A percentile compares a stretch with the other conserved stretches of the same genome.
These are phyloP conservation scores for Ophiosphaerella narmari DNA, from an alignment of 2,329 filamentous ascomycete species.

Conservation along the genomic window DNA sequence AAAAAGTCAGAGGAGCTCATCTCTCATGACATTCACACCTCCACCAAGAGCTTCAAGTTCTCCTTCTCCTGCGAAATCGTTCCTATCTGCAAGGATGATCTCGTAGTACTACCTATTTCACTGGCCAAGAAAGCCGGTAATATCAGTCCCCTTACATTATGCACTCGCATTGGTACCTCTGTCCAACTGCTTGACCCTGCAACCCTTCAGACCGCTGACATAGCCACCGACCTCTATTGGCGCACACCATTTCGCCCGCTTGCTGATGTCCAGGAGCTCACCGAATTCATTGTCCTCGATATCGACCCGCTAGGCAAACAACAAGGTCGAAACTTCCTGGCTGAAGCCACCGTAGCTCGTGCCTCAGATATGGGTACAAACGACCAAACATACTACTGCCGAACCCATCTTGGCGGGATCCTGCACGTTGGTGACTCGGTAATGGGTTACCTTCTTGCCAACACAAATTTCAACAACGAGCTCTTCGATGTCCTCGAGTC, in stretches of 20 bases:
- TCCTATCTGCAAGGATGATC: conserved; percentile 95
- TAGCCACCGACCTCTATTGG: conserved; percentile 87
- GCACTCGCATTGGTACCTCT: conserved; percentile 84
- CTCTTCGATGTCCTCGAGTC: conserved; percentile 86
- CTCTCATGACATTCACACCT: conserved; percentile 89
- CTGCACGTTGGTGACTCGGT: conserved; percentile 89
- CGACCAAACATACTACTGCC: conserved; percentile 84
- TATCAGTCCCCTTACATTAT: conserved; percentile 83
- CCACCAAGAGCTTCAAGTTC: conserved; percentile 92
- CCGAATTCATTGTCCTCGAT: conserved; percentile 94
- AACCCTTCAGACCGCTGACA: conserved; percentile 87
- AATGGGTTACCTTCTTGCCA: conserved; percentile 89
- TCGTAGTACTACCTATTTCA: conserved; percentile 90
- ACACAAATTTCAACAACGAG: conserved; percentile 89
- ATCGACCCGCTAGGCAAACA: conserved; percentile 78
- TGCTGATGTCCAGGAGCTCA: conserved; percentile 80
- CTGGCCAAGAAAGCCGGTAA: conserved; percentile 87
- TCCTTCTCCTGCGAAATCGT: conserved; percentile 86
- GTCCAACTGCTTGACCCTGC: conserved; percentile 88
- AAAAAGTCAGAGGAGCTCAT: conserved; percentile 94
- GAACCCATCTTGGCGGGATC: conserved; percentile 86
- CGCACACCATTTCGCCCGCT: conserved; percentile 82
- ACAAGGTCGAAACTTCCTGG: conserved; percentile 81
- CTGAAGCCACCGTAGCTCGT: conserved; percentile 85
- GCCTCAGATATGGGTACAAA: conserved; percentile 86